These are phyloP conservation scores for Yamadazyma insecticola DNA, from an alignment of 805 yeast species.

Conservation along the genomic window DNA sequence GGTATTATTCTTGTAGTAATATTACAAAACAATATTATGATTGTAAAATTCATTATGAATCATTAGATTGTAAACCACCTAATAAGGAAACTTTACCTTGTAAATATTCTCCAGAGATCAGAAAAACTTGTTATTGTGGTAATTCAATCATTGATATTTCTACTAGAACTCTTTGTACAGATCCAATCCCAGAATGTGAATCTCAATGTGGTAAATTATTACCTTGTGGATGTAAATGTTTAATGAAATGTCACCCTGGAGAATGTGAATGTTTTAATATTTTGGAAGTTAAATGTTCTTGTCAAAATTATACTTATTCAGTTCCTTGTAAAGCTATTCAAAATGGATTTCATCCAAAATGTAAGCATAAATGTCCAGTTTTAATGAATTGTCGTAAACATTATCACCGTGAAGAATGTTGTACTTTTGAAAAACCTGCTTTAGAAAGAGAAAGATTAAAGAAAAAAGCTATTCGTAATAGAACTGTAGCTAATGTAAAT, in stretches of 20 bases:
- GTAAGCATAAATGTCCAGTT: conserved; percentile 70
- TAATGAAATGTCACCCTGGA: conserved; percentile 71
- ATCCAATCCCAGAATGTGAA: conserved; percentile 75
- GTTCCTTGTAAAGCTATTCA: conserved; percentile 63
- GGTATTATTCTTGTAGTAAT: conserved; percentile 29
- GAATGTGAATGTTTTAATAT: conserved; percentile 61
- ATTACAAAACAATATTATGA: conserved; percentile 48
- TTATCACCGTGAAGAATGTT: conserved; percentile 65
- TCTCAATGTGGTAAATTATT: conserved; percentile 57
- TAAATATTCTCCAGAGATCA: conserved; percentile 54
- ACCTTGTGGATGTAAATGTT: conserved; percentile 72
- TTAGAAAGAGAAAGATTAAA: conserved; percentile 49
- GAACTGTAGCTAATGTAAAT: conserved; percentile 25
- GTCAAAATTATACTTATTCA: conserved; percentile 51
- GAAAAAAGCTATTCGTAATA: conserved; percentile 46
- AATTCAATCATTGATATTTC: conserved; percentile 44
- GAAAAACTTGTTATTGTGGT: conserved; percentile 80
- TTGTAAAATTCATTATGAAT: conserved; percentile 61
- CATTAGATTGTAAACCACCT: conserved; percentile 49
- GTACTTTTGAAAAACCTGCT: conserved; percentile 63
- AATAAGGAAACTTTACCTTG: conserved; percentile 35
- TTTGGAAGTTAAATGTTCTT: conserved; percentile 53
- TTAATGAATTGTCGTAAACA: conserved; percentile 78
- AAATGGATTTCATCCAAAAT: conserved; percentile 50
- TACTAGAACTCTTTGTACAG: conserved; percentile 58